These are phyloP conservation scores for sorghum (Sorghum bicolor) DNA, from an alignment of 176 grass and related monocot genomes.

Conservation along the genomic window Sorghum_bicolor_NCBIv3 NC_012874.2:54440001-54440500, in stretches of 20 bases:
- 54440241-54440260: not conserved
- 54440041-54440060: constrained; percentile 82
- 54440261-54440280: constrained; percentile 52
- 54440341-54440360: constrained; percentile 52
- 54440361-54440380: constrained; percentile 71
- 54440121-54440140: not conserved
- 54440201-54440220: not conserved
- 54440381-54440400: constrained; percentile 48
- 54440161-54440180: not conserved
- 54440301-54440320: constrained; percentile 56
- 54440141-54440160: not conserved
- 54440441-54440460: constrained; percentile 42
- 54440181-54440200: not conserved
- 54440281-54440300: constrained; percentile 52
- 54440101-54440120: constrained; percentile 83
- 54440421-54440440: constrained; percentile 53
- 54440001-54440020: constrained; percentile 74
- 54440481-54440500: constrained; percentile 35
- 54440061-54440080: constrained; percentile 79
- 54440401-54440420: constrained; percentile 50
- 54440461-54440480: constrained; percentile 71
- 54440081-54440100: constrained; percentile 68
- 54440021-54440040: constrained; percentile 58
- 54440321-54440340: constrained; percentile 62
- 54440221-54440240: not conserved